A percentile compares a stretch with the other conserved stretches of the same genome.
Conservation (phyloP, 2,329 filamentous ascomycete genomes). For the Alternaria sp. region DNA sequence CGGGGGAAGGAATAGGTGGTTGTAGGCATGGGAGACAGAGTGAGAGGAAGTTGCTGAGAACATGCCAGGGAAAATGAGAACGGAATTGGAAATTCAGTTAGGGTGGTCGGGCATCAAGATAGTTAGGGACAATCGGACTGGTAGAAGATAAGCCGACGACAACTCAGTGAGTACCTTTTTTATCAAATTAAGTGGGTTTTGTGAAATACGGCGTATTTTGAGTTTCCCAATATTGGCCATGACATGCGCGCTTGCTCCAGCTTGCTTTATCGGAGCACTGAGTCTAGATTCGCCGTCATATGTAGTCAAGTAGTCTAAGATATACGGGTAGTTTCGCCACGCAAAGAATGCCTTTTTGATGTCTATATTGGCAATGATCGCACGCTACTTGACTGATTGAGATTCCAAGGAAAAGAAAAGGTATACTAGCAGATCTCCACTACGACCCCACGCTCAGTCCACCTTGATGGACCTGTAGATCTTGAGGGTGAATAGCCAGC, state of each 20-base stretch:
- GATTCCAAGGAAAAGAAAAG: background rate
- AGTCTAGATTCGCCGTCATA: background rate
- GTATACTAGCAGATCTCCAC: background rate
- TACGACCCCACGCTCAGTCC: constrained; percentile 61
- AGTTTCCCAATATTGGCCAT: background rate
- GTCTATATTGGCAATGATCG: background rate
- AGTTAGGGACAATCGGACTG: background rate
- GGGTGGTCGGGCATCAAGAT: background rate
- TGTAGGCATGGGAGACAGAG: too few species aligned
- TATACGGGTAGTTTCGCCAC: background rate
- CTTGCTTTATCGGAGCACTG: background rate
- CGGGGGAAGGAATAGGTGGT: too few species aligned
- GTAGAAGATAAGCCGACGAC: background rate
- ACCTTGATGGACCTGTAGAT: constrained; percentile 99
- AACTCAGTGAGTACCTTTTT: background rate
- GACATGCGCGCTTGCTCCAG: background rate
- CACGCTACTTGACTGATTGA: background rate
- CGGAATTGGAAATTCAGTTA: accelerated
- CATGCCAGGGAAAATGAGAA: background rate
- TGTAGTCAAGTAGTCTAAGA: background rate
- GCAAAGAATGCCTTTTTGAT: background rate
- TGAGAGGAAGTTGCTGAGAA: too few species aligned
- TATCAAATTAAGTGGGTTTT: background rate
- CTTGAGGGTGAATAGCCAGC: constrained; percentile 90
- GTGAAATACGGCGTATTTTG: background rate